Evolutionary conservation across 1,284 basidiomycete species (phyloP), one percentile per base, ranked within the genome.

Genomic region (Cryptococcus sp.): DNA sequence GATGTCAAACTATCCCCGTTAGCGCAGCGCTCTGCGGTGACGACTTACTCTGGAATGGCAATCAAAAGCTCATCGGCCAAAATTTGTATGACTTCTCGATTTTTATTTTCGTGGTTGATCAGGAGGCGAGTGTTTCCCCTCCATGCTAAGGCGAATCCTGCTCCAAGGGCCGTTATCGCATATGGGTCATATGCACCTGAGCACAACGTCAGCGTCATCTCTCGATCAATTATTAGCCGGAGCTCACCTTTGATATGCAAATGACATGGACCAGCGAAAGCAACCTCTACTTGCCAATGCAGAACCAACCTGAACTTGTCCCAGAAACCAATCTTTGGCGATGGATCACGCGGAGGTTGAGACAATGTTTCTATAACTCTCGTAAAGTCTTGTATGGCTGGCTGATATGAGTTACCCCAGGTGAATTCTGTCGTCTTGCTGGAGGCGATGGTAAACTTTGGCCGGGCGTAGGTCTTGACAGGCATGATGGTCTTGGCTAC

Each of bases 401-500:
- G 87, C 58, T 86, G 85, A 65, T 94, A 90, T 61, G 93, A 95
- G 54, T 93, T 86, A 30, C 91, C 91, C 94, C 94, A 98, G 5
- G 88, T 85, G 56, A 97, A 84, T 52, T 87, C 85, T 0, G 91
- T 91, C 5, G 88, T 83, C 35, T 82, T 83, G 11, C 83, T 81
- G 0, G 89, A 86, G 22, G 82, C 80, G 35, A 95, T 83, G 22
- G 83, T 82, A 65, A 98, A 82, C 27, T 80, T 79, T 4, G 93
- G 89, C 46, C 85, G 83, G 3, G 91, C 91, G 72, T 95, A 98
- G 22, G 88, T 90, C 78, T 98, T 98, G 68, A 94, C 88, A 0
- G 94, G 90, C 90, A 95, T 95, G 57, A 93, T 88, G 0, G 93
- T 93, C 76, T 95, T 97, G 0, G 93, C 92, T 35, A 97, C 83